Evolutionary conservation across 202 grass and related monocot genomes (phyloP).

Genomic region (Carex sylvatica): DNA sequence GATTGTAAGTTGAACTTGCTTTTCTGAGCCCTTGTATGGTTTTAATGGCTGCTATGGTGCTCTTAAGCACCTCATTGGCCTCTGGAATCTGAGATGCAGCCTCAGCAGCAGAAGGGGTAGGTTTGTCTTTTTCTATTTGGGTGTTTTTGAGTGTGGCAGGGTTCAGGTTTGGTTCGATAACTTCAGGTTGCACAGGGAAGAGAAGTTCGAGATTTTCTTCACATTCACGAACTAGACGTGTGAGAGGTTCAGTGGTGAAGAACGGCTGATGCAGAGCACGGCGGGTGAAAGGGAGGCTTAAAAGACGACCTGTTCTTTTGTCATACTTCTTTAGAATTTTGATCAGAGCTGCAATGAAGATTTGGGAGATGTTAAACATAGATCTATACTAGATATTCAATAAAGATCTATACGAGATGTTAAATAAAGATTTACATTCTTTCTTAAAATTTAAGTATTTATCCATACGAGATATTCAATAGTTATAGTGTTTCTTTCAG

Average conservation of each 20-base stretch:
- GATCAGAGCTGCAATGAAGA: conserved; percentile 55
- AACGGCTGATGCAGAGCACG: conserved; percentile 86
- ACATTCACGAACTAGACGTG: conserved; percentile 81
- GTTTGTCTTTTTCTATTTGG: conserved; percentile 7
- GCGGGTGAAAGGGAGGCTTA: conserved; percentile 84
- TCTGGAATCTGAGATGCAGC: conserved; percentile 17
- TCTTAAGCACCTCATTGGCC: conserved; percentile 65
- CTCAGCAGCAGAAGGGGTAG: conserved; percentile 4
- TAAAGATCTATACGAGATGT: not conserved
- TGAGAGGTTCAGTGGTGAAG: conserved; percentile 87
- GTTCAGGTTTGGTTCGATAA: conserved; percentile 57
- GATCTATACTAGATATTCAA: not conserved
- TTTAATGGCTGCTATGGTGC: conserved; percentile 83
- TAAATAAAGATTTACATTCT: not conserved
- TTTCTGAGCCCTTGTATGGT: conserved; percentile 77
- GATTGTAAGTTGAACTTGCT: conserved; percentile 88
- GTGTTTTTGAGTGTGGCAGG: not conserved
- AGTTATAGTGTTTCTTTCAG: not conserved
- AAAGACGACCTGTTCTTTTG: conserved; percentile 79
- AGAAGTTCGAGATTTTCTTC: conserved; percentile 85
- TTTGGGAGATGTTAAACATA: not conserved
- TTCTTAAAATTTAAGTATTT: not conserved
- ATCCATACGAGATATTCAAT: not conserved
- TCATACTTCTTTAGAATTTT: conserved; percentile 98
- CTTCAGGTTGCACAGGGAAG: conserved; percentile 86